Evolutionary conservation across 2,329 filamentous ascomycete genomes (phyloP).

Genomic region (Juglanconis sp.): DNA sequence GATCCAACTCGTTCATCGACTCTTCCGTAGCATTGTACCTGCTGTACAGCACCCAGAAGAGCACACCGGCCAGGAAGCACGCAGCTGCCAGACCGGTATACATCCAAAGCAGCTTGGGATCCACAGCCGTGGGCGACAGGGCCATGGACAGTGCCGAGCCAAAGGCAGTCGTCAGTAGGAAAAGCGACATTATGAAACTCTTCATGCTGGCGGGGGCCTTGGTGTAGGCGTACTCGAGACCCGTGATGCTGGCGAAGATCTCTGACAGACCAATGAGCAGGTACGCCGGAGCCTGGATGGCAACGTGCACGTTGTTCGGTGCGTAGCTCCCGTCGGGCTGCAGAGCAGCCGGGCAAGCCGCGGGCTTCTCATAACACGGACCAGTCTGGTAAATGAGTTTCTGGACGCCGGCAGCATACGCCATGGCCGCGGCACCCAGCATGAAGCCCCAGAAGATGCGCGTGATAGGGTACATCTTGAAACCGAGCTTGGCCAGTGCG

Average conservation of each 20-base stretch:
- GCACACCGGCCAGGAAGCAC: slow-evolving; percentile 10
- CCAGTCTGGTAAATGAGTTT: slow-evolving; percentile 18
- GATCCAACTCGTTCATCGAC: slow-evolving; percentile 21
- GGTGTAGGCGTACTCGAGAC: slow-evolving; percentile 17
- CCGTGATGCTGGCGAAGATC: slow-evolving; percentile 18
- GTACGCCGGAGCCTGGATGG: slow-evolving; percentile 16
- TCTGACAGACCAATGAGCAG: slow-evolving; percentile 17
- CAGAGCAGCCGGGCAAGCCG: slow-evolving; percentile 13
- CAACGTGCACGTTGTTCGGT: slow-evolving; percentile 15
- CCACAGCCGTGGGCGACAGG: slow-evolving; percentile 13
- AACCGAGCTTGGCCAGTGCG: slow-evolving; percentile 50
- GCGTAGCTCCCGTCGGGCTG: slow-evolving; percentile 8
- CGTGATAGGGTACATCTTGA: slow-evolving; percentile 62
- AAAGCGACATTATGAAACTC: slow-evolving; percentile 18
- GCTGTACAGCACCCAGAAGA: slow-evolving; percentile 16
- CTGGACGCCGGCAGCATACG: slow-evolving; percentile 16
- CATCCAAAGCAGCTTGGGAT: slow-evolving; percentile 18
- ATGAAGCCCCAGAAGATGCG: slow-evolving; percentile 64
- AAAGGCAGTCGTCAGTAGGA: slow-evolving; percentile 18
- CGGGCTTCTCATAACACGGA: slow-evolving; percentile 12
- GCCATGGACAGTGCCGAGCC: slow-evolving; percentile 15
- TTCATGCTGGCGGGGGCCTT: slow-evolving; percentile 19
- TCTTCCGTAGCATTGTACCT: slow-evolving; percentile 15
- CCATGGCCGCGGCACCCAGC: slow-evolving; percentile 14
- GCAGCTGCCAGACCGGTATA: slow-evolving; percentile 11